Conservation (phyloP, 2,329 filamentous ascomycete species). For the Hymenoscyphus linearis region DNA sequence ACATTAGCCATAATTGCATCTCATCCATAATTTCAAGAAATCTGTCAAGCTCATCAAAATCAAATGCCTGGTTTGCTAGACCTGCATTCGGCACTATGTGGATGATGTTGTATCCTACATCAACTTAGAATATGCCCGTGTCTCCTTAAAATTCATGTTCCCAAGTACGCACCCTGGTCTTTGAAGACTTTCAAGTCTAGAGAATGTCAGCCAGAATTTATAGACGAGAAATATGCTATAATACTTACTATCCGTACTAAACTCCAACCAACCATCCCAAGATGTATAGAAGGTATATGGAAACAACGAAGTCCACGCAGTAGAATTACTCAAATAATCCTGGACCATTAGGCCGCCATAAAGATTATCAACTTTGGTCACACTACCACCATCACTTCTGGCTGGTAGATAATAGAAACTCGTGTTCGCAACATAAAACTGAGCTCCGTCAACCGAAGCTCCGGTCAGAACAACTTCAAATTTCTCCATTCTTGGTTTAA, state of each 20-base stretch:
- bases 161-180: conserved; percentile 17
- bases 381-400: conserved; percentile 38
- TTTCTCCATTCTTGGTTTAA: conserved; percentile 29
- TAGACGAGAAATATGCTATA: background rate
- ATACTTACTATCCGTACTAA: conserved; percentile 30
- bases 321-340: conserved; percentile 26
- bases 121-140: background rate
- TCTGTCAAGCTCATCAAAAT: conserved; percentile 32
- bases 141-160: background rate
- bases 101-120: conserved; percentile 38
- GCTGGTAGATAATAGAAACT: conserved; percentile 37
- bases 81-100: conserved; percentile 33
- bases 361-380: conserved; percentile 40
- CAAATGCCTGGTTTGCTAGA: conserved; percentile 30
- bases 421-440: conserved; percentile 33
- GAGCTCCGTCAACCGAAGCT: conserved; percentile 26
- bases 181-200: background rate
- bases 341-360: conserved; percentile 39
- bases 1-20: conserved; percentile 41
- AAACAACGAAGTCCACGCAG: conserved; percentile 32
- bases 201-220: background rate
- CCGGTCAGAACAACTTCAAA: conserved; percentile 35
- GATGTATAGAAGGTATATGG: conserved; percentile 42
- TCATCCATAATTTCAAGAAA: conserved; percentile 38
- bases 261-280: conserved; percentile 35